Percentiles rank a stretch among this genome's conserved stretches.
Evolutionary conservation across 1,284 basidiomycete genomes (phyloP).

Genomic region (Ganoderma sinense): DNA sequence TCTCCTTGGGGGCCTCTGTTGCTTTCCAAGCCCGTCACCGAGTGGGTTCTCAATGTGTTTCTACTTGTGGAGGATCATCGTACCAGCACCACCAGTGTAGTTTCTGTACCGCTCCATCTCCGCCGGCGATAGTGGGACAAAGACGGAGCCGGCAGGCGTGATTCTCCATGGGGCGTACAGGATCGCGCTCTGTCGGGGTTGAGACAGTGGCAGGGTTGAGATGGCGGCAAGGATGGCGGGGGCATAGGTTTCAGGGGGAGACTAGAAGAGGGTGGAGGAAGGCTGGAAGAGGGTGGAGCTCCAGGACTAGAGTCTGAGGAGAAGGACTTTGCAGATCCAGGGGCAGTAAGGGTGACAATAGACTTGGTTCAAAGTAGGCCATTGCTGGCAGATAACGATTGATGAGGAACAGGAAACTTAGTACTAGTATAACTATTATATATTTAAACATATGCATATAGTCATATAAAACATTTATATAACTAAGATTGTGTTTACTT

Average conservation of each 20-base stretch:
- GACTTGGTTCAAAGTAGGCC: too few species aligned
- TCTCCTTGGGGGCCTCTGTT: slow-evolving; percentile 48
- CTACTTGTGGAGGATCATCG: slow-evolving; percentile 63
- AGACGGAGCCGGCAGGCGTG: slow-evolving; percentile 66
- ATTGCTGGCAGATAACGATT: too few species aligned
- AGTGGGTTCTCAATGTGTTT: slow-evolving; percentile 54
- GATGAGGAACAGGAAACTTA: too few species aligned
- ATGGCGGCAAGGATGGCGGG: slow-evolving; percentile 33
- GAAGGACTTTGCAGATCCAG: slow-evolving; percentile 21
- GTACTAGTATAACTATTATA: too few species aligned
- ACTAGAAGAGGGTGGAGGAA: slow-evolving; percentile 24
- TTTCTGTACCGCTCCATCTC: slow-evolving; percentile 69
- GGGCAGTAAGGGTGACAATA: slow-evolving; percentile 27
- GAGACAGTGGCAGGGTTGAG: too few species aligned
- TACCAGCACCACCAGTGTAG: slow-evolving; percentile 63
- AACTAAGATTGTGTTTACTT: too few species aligned
- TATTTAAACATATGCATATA: too few species aligned
- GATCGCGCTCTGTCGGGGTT: slow-evolving; percentile 38
- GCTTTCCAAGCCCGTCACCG: slow-evolving; percentile 35
- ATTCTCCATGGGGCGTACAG: slow-evolving; percentile 74
- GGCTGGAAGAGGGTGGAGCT: slow-evolving; percentile 23
- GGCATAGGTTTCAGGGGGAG: slow-evolving; percentile 29
- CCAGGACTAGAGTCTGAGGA: slow-evolving; percentile 30
- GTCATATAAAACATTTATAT: too few species aligned
- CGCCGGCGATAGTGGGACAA: slow-evolving; percentile 66